Evolutionary conservation across 2,329 filamentous ascomycete genomes (phyloP), one percentile per base, ranked within the genome.

Genomic region (Cryoendolithus antarcticus): DNA sequence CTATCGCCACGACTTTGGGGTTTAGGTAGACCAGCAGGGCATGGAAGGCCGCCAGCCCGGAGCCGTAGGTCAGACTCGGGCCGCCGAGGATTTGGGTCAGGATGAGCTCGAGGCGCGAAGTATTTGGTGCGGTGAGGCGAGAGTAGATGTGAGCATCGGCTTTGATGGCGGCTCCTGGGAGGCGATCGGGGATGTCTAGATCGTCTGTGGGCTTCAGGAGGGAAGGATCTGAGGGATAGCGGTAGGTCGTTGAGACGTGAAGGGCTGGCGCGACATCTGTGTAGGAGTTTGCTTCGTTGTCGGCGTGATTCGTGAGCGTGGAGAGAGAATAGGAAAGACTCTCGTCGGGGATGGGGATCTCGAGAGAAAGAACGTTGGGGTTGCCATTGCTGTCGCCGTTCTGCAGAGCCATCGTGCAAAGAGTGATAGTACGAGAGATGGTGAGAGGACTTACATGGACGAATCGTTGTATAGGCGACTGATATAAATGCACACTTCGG

Each of bases 171-270:
- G 39, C 44, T 48, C 40, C 70, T 6, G 49, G 38, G 12, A 45
- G 30, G 36, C 42, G 42, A 12, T 19, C 31, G 21, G 47, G 41
- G 36, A 52, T 41, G 29, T 53, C 42, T 28, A 50, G 39, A 33
- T 56, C 53, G 43, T 44, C 41, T 30, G 41, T 40, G 21, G 55
- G 52, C 7, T 43, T 49, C 34, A 94, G 72, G 21, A 75, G 59
- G 4, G 77, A 71, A 2, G 86, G 83, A 56, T 94, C 72, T 38
- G 68, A 62, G 21, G 71, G 67, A 61, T 95, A 96, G 50, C 85
- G 78, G 62, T 86, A 96, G 10, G 86, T 96, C 9, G 89, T 95
- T 45, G 86, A 86, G 47, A 93, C 77, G 59, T 96, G 89, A 55
- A 96, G 70, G 3, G 89, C 77, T 43, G 91, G 89, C 9, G 89